phyloP scores from a whole-genome alignment of 2,329 filamentous ascomycete species.

The Chaetomium sp. region DNA sequence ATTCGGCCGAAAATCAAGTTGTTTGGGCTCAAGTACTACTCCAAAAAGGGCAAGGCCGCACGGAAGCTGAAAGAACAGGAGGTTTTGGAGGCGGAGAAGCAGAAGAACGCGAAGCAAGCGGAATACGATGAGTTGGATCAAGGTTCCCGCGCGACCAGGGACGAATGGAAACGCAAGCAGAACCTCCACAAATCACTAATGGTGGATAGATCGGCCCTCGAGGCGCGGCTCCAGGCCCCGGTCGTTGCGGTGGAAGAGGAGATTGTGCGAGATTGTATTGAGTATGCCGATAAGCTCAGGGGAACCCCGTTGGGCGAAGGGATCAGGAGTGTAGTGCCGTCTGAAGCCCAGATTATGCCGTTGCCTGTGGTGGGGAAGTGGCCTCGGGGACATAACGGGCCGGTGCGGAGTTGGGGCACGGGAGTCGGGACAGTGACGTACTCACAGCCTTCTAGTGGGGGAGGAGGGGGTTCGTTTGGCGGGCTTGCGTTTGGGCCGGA shows the following conservation, averaged over 20 bases:
- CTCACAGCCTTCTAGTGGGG: not conserved
- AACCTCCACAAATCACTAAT: not conserved
- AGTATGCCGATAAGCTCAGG: not conserved
- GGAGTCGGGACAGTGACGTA: not conserved
- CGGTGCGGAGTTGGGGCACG: not conserved
- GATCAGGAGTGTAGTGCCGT: not conserved
- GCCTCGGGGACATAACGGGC: not conserved
- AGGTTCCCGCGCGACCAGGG: not conserved
- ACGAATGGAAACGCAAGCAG: not conserved
- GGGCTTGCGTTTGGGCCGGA: conserved; percentile 1
- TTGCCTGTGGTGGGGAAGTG: not conserved
- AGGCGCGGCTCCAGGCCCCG: not conserved
- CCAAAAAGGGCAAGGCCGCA: not conserved
- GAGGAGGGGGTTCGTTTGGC: conserved; percentile 2
- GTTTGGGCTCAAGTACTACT: not conserved
- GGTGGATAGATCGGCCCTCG: not conserved
- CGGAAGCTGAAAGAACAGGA: not conserved
- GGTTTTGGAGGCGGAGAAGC: not conserved
- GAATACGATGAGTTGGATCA: no score
- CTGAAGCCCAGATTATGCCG: conserved; percentile 1
- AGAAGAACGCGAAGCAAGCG: not conserved
- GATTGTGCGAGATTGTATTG: not conserved
- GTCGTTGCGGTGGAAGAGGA: not conserved
- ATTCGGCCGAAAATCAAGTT: not conserved
- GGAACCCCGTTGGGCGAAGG: not conserved